Percentiles rank a stretch among this genome's conserved stretches.
Conservation (phyloP, 345 rosid species). For the Erucastrum elatum region DNA sequence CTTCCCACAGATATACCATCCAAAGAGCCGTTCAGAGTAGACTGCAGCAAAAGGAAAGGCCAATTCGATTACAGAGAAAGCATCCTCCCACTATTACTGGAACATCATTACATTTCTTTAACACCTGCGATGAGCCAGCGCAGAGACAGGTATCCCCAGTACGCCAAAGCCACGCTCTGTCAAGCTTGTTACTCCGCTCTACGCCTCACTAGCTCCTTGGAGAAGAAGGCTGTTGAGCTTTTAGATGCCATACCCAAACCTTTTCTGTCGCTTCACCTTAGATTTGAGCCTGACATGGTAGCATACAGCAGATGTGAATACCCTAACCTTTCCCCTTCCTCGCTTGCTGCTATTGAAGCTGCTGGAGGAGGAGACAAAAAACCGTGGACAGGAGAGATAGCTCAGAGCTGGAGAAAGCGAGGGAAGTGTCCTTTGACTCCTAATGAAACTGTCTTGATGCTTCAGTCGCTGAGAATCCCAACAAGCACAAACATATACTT, state of each 20-base stretch:
- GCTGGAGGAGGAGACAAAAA: constrained; percentile 81
- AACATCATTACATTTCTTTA: constrained; percentile 71
- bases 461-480: constrained; percentile 72
- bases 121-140: constrained; percentile 98
- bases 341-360: constrained; percentile 38
- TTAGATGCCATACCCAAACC: background rate
- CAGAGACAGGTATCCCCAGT: too few relatives aligned
- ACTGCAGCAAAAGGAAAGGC: constrained; percentile 91
- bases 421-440: constrained; percentile 96
- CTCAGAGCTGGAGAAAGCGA: constrained; percentile 76
- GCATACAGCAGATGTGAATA: background rate
- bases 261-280: background rate
- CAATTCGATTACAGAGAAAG: constrained; percentile 87
- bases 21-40: constrained; percentile 80
- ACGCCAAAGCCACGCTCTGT: too few relatives aligned
- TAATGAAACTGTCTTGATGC: constrained; percentile 76
- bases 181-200: background rate
- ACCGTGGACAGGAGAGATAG: constrained; percentile 88
- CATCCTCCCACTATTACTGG: constrained; percentile 71
- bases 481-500: constrained; percentile 74
- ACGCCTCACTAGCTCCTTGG: background rate
- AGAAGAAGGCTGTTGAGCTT: background rate
- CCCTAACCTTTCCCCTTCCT: background rate
- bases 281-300: background rate
- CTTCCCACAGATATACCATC: constrained; percentile 61